Percentiles rank a stretch among this genome's conserved stretches.
Conservation (phyloP, 140 eudicot genomes). For the Erigeron philadelphicus region DNA sequence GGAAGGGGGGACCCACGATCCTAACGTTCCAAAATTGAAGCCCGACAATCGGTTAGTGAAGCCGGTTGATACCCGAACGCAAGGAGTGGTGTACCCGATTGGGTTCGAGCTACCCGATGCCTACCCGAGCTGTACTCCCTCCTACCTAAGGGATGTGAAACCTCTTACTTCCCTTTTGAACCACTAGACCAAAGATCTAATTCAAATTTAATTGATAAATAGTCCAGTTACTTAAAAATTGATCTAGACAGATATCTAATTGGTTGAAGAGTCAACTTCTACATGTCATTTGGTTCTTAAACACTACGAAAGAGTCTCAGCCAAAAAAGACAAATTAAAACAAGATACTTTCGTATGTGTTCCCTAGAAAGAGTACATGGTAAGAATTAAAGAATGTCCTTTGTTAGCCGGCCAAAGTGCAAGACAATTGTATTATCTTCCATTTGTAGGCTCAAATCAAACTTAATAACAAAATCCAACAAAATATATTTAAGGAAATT, state of each 20-base stretch:
- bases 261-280: conserved; percentile 8
- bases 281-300: not conserved
- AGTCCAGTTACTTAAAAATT: not conserved
- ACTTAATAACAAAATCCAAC: not conserved
- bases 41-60: too few relatives aligned
- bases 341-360: not conserved
- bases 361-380: not conserved
- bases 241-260: not conserved
- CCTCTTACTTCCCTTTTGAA: too few relatives aligned
- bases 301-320: conserved; percentile 14
- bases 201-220: too few relatives aligned
- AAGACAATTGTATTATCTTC: conserved; percentile 2
- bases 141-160: too few relatives aligned
- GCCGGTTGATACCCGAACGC: too few relatives aligned
- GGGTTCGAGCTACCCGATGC: too few relatives aligned
- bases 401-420: conserved; percentile 24
- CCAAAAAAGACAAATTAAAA: conserved; percentile 11
- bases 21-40: too few relatives aligned
- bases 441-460: not conserved
- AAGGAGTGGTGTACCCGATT: too few relatives aligned
- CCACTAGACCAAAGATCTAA: too few relatives aligned
- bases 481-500: too few relatives aligned
- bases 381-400: conserved; percentile 2
- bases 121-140: too few relatives aligned
- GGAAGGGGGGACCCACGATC: too few relatives aligned